Base-by-base conservation (phyloP, 2,329 filamentous ascomycete species). In the Fusarium citri region DNA sequence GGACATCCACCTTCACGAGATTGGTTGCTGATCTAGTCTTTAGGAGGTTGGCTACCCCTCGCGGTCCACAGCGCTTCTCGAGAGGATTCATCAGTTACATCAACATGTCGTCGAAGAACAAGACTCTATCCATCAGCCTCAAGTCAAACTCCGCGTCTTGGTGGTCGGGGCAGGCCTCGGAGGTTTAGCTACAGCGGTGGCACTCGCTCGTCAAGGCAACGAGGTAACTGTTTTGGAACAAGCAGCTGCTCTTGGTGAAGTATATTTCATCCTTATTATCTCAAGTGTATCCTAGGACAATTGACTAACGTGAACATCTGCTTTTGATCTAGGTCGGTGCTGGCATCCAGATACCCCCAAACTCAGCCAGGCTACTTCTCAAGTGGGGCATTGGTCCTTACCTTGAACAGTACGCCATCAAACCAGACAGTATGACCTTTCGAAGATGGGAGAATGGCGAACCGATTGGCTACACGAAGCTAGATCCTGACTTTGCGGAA, bases 341-440 rank as follows among this genome's bases (percentile, higher is more conserved):
- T 5, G 59, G 59, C 3, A 61, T 62, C 1, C 59, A 62, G 8
- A 62, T 62, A 2, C 59, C 59, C 11, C 16, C 59, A 1, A 62
- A 62, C 2, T 62, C 59, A 1, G 11, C 56, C 2, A 28, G 46
- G 11, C 6, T 62, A 0, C 59, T 62, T 4, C 8, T 41, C 1
- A 61, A 16, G 18, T 62, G 59, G 56, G 59, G 59, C 2, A 22
- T 62, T 0, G 46, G 25, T 3, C 46, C 46, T 26, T 62, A 61
- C 5, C 46, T 62, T 7, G 9, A 61, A 15, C 10, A 54, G 5
- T 23, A 46, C 15, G 56, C 46, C 2, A 22, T 62, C 3, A 61
- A 54, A 12, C 56, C 59, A 4, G 59, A 54, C 1, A 61, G 56
- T 8, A 62, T 62, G 59, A 61, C 40, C 3, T 62, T 62, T 8